Conservation (phyloP, 2,329 filamentous ascomycete species). For the Aspergillus ustus region DNA sequence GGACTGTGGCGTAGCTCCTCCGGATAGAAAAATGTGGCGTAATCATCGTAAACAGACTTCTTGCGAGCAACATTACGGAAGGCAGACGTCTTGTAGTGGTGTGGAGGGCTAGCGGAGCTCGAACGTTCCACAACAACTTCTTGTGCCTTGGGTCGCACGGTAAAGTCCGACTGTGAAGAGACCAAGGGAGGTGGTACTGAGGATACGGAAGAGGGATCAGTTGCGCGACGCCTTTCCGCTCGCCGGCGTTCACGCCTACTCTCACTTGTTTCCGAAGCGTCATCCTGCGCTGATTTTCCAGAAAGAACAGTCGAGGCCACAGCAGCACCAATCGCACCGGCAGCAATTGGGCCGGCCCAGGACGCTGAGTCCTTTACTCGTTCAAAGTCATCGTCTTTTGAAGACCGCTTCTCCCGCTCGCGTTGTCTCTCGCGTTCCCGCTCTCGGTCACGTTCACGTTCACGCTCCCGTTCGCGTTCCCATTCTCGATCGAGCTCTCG, state of each 20-base stretch:
- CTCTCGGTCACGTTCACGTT: slow-evolving; percentile 11
- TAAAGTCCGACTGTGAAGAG: slow-evolving; percentile 31
- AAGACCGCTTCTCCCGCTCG: slow-evolving; percentile 14
- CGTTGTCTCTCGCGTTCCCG: slow-evolving; percentile 21
- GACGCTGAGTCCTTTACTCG: slow-evolving; percentile 39
- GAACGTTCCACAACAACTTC: slow-evolving; percentile 26
- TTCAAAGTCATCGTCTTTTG: slow-evolving; percentile 4
- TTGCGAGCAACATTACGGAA: slow-evolving; percentile 35
- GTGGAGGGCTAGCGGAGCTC: slow-evolving; percentile 19
- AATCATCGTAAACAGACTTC: slow-evolving; percentile 46
- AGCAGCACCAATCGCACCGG: slow-evolving; percentile 56
- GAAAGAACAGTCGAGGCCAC: slow-evolving; percentile 50
- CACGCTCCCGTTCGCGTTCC: slow-evolving; percentile 7
- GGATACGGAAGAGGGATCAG: slow-evolving; percentile 22
- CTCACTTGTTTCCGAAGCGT: slow-evolving; percentile 35
- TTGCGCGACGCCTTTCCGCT: slow-evolving; percentile 42
- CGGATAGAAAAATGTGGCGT: slow-evolving; percentile 49
- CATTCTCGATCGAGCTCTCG: slow-evolving; percentile 1
- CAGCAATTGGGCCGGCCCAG: slow-evolving; percentile 48
- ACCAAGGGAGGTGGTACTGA: slow-evolving; percentile 23
- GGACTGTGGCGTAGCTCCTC: slow-evolving; percentile 44
- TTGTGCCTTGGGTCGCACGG: slow-evolving; percentile 27
- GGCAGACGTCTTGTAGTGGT: slow-evolving; percentile 32
- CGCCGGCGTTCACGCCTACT: slow-evolving; percentile 43
- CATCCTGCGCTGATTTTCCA: slow-evolving; percentile 34